phyloP scores from a whole-genome alignment of 164 flowering plant species.

The Aristolochia californica region DNA sequence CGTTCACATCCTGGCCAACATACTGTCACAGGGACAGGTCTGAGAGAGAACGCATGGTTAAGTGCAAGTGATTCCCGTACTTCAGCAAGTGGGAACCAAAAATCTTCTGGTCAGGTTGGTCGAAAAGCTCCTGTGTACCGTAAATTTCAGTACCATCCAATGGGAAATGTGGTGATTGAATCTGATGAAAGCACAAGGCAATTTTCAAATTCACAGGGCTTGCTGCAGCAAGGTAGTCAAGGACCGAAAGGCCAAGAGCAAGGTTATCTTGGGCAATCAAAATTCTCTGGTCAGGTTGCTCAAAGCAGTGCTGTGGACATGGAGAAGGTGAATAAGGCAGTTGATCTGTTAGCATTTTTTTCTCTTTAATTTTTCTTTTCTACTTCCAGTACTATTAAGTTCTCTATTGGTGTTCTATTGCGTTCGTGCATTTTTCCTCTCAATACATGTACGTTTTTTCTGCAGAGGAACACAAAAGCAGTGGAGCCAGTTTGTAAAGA shows the following conservation, averaged over 20 bases:
- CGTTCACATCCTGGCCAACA: conserved; percentile 18
- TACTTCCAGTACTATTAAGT: too few relatives aligned
- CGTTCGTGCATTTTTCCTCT: too few relatives aligned
- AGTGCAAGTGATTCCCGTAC: conserved; percentile 19
- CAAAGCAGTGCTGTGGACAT: conserved; percentile 20
- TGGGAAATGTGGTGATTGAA: conserved; percentile 64
- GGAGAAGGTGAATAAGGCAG: conserved; percentile 50
- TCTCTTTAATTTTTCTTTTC: neutral
- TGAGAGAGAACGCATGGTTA: conserved; percentile 27
- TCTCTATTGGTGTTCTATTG: too few relatives aligned
- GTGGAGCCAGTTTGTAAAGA: conserved; percentile 25
- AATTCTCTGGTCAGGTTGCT: conserved; percentile 23
- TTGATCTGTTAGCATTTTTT: neutral
- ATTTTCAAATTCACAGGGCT: conserved; percentile 19
- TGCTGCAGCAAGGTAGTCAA: conserved; percentile 24
- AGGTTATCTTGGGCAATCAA: conserved; percentile 29
- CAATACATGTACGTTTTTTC: conserved; percentile 30
- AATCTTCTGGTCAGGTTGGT: conserved; percentile 28
- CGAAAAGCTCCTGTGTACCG: conserved; percentile 23
- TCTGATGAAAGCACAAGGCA: conserved; percentile 29
- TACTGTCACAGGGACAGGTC: conserved; percentile 17
- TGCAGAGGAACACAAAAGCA: conserved; percentile 30
- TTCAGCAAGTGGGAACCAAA: conserved; percentile 34
- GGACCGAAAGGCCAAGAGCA: conserved; percentile 25
- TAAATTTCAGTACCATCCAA: conserved; percentile 82